Percentiles rank a stretch among this genome's conserved stretches.
Conservation (phyloP, 1,284 basidiomycete species). For the Apiotrichum veenhuisii region DNA sequence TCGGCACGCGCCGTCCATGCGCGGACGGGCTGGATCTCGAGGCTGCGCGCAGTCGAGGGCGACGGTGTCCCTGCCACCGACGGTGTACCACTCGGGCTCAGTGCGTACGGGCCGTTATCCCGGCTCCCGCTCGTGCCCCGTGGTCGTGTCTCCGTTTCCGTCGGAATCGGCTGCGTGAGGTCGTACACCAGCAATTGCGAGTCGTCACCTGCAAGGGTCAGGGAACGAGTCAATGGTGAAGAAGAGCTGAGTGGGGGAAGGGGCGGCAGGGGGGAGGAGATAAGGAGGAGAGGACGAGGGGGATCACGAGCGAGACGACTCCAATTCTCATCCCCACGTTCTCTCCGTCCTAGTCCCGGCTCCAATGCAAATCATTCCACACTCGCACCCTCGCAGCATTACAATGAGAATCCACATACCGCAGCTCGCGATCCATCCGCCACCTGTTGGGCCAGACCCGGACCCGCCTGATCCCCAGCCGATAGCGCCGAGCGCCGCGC, state of each 20-base stretch:
- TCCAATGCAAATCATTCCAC: too few species aligned
- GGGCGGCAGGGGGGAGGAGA: too few species aligned
- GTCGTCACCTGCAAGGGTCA: constrained; percentile 66
- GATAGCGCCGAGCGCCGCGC: constrained; percentile 66
- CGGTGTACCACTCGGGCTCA: constrained; percentile 53
- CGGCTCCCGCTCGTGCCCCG: background rate
- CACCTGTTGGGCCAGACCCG: constrained; percentile 54
- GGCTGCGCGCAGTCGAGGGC: constrained; percentile 25
- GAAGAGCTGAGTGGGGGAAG: too few species aligned
- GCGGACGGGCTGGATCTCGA: constrained; percentile 68
- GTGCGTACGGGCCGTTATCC: constrained; percentile 18
- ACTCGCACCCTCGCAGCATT: too few species aligned
- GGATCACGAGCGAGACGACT: too few species aligned
- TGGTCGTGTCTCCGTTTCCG: constrained; percentile 11
- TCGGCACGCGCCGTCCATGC: constrained; percentile 75
- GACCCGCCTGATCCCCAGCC: constrained; percentile 68
- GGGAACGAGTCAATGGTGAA: too few species aligned
- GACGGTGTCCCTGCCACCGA: constrained; percentile 62
- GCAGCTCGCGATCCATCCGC: constrained; percentile 75
- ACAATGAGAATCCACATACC: constrained; percentile 53
- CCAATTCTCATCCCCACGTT: too few species aligned
- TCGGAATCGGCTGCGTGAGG: constrained; percentile 52
- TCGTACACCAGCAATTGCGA: constrained; percentile 88
- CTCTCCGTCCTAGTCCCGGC: too few species aligned
- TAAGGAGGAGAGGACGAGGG: too few species aligned